These are phyloP conservation scores for Holtermannia corniformis DNA, from an alignment of 768 basidiomycete genomes.

Conservation along the genomic window DNA sequence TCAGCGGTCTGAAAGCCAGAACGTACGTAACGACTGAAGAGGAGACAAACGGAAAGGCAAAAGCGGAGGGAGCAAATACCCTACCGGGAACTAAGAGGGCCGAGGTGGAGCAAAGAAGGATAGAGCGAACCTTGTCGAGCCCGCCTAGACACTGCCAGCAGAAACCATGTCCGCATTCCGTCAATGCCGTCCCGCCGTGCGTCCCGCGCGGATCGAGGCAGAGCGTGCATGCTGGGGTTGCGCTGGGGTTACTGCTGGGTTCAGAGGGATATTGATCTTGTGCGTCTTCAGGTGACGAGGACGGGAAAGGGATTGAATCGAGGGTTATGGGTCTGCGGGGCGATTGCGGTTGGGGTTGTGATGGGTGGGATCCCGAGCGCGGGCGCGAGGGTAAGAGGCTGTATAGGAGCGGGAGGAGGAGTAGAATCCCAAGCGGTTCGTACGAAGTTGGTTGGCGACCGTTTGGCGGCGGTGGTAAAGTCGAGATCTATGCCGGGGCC, in stretches of 20 bases:
- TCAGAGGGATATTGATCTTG: too few species aligned
- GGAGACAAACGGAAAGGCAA: too few species aligned
- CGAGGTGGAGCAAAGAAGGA: too few species aligned
- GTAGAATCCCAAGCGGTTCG: constrained; percentile 32
- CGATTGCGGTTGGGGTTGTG: background rate
- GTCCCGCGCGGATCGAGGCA: constrained; percentile 37
- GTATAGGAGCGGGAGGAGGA: constrained; percentile 21
- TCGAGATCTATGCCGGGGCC: constrained; percentile 29
- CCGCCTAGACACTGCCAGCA: constrained; percentile 42
- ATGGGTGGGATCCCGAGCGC: too few species aligned
- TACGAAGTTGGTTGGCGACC: constrained; percentile 23
- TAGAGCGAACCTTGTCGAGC: constrained; percentile 42
- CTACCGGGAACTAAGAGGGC: too few species aligned
- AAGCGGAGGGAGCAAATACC: too few species aligned
- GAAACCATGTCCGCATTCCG: constrained; percentile 43
- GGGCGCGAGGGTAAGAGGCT: constrained; percentile 10
- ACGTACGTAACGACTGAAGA: background rate
- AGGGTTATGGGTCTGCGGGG: background rate
- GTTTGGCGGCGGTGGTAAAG: constrained; percentile 21
- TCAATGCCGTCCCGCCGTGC: constrained; percentile 33
- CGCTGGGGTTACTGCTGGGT: constrained; percentile 10
- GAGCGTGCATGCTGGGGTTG: constrained; percentile 35
- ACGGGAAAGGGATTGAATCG: background rate
- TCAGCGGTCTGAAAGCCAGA: background rate
- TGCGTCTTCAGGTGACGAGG: too few species aligned